Percentiles rank a stretch among this genome's conserved stretches.
Conservation (phyloP, 345 rosid species). For the Xanthoceras sorbifolium region DNA sequence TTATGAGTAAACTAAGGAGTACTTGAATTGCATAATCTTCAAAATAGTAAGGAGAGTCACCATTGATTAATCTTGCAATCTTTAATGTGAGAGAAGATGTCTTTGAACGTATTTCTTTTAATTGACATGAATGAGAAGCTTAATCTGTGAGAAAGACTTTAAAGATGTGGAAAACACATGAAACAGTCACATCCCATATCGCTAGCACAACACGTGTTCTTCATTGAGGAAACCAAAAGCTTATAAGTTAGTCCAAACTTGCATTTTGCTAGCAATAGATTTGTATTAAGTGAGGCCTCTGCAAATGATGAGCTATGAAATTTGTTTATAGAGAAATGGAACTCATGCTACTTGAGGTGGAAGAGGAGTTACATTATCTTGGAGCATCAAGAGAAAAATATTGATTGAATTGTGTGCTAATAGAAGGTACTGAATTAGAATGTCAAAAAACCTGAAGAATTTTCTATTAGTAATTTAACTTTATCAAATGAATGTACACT, state of each 20-base stretch:
- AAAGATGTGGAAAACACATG: not conserved
- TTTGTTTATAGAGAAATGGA: too few relatives aligned
- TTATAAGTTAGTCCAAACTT: too few relatives aligned
- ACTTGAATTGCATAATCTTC: too few relatives aligned
- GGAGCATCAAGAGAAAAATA: not conserved
- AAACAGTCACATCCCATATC: not conserved
- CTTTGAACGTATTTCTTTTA: not conserved
- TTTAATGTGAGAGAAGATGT: not conserved
- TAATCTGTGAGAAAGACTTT: not conserved
- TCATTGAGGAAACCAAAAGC: too few relatives aligned
- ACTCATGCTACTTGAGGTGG: not conserved
- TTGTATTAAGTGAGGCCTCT: too few relatives aligned
- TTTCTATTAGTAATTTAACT: not conserved
- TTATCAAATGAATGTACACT: not conserved
- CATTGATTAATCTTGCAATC: too few relatives aligned
- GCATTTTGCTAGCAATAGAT: not conserved
- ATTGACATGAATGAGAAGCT: not conserved
- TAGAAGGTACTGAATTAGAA: not conserved
- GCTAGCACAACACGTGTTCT: not conserved
- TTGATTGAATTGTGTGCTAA: constrained; percentile 1
- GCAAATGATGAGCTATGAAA: not conserved
- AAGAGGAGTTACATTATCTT: not conserved
- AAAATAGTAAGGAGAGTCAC: too few relatives aligned
- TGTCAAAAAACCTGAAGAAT: not conserved
- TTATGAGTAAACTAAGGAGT: too few relatives aligned